Evolutionary conservation across 140 eudicot species (phyloP).

Genomic region (Flaveria floridana): DNA sequence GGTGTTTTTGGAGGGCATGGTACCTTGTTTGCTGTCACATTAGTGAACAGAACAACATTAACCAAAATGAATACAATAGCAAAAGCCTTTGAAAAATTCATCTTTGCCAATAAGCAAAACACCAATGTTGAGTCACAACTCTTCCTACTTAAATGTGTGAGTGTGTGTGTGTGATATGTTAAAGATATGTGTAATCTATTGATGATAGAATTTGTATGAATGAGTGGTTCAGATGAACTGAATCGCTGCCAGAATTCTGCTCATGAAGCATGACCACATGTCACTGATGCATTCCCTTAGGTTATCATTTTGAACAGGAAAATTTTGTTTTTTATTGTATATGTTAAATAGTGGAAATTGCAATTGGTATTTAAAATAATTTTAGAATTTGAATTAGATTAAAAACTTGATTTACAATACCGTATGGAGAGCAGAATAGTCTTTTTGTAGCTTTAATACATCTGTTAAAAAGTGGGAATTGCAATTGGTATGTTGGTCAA

Average conservation of each 20-base stretch:
- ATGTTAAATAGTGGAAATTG: not conserved
- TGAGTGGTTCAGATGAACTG: constrained; percentile 34
- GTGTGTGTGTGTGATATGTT: not conserved
- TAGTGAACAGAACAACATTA: constrained; percentile 41
- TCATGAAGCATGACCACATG: constrained; percentile 36
- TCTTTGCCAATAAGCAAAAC: constrained; percentile 26
- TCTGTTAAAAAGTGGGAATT: not conserved
- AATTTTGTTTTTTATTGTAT: not conserved
- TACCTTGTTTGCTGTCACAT: constrained; percentile 44
- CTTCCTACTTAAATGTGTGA: not conserved
- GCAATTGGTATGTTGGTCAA: not conserved
- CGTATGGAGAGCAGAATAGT: not conserved
- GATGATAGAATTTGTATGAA: constrained; percentile 35
- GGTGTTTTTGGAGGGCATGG: constrained; percentile 54
- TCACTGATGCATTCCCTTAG: not conserved
- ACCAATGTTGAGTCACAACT: constrained; percentile 11
- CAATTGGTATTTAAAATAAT: not conserved
- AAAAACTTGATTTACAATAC: not conserved
- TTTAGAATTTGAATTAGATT: not conserved
- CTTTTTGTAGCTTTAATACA: not conserved
- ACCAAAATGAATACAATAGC: constrained; percentile 39
- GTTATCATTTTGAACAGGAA: not conserved
- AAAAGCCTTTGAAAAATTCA: constrained; percentile 35
- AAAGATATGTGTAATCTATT: constrained; percentile 31
- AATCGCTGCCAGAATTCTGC: constrained; percentile 14